These are phyloP conservation scores for Microdochium trichocladiopsis DNA, from an alignment of 2,329 filamentous ascomycete genomes.

Conservation along the genomic window DNA sequence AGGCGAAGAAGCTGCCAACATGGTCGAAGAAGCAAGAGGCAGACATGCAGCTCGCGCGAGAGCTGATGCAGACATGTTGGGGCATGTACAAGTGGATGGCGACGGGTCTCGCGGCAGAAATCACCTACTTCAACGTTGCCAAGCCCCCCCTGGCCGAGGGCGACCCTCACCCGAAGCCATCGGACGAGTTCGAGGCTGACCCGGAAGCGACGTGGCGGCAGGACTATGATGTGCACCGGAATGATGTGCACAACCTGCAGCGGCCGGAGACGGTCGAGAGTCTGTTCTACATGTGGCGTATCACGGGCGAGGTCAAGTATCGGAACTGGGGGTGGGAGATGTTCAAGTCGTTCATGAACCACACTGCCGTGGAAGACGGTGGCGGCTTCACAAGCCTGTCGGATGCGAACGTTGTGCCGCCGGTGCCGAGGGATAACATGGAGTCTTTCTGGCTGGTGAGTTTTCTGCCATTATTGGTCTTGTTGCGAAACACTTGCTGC, in stretches of 20 bases:
- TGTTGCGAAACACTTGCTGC: not conserved
- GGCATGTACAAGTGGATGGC: constrained; percentile 89
- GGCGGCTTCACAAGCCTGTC: constrained; percentile 77
- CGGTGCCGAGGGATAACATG: constrained; percentile 78
- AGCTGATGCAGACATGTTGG: constrained; percentile 96
- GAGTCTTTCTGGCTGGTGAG: constrained; percentile 96
- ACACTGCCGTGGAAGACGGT: constrained; percentile 72
- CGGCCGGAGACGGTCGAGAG: constrained; percentile 95
- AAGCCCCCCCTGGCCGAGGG: constrained; percentile 59
- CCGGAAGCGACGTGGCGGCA: constrained; percentile 60
- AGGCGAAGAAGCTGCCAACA: constrained; percentile 62
- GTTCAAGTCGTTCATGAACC: constrained; percentile 84
- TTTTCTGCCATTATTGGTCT: constrained; percentile 9
- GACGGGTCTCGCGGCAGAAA: constrained; percentile 90
- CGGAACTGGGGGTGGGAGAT: constrained; percentile 98
- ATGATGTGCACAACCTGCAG: constrained; percentile 90
- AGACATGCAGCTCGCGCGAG: constrained; percentile 79
- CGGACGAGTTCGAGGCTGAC: constrained; percentile 41
- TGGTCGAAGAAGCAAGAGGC: constrained; percentile 79
- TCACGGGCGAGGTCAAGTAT: constrained; percentile 84
- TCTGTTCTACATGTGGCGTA: constrained; percentile 97
- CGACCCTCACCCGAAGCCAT: constrained; percentile 38
- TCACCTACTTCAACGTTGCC: constrained; percentile 79
- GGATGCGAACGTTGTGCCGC: constrained; percentile 67
- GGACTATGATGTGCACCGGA: constrained; percentile 73